Evolutionary conservation across 2,329 filamentous ascomycete species (phyloP), one percentile per base, ranked within the genome.

Genomic region (Biscogniauxia sp.): DNA sequence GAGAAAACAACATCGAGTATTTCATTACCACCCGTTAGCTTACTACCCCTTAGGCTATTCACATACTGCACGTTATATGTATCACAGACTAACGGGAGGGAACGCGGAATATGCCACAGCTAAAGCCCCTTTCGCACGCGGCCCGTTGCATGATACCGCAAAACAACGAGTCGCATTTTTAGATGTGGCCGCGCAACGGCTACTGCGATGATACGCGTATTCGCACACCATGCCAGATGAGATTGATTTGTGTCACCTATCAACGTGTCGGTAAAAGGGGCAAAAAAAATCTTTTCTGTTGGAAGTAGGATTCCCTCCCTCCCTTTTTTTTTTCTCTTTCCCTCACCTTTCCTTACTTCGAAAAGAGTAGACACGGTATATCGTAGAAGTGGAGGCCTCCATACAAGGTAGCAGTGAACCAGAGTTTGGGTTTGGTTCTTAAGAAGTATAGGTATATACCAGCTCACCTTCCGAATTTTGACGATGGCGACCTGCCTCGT

Each of bases 401-500:
- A 8, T 13, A 45, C 4, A 45, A 45, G 11, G 37, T 45, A 53
- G n/a, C 25, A 37, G 17, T 15, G 52, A 37, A 32, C 52, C 25
- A 54, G 25, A 54, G 6, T n/a, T 37, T 17, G 32, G 52, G 23
- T 26, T 11, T 45, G 37, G 6, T 45, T 17, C 37, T n/a, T 17
- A 2, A 6, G 37, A n/a, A n/a, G n/a, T n/a, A n/a, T n/a, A n/a
- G 4, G 52, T 37, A 5, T 19, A 11, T 17, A 26, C 20, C 37
- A 45, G 37, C 37, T 45, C 52, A 11, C 26, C 26, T 54, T 32
- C 15, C 28, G 25, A 45, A 17, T 6, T 45, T 11, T 37, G 9
- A 11, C 52, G 19, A 54, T 54, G 52, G 23, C 25, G 25, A 17
- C 52, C 17, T 32, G 17, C 54, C 54, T 55, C 54, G 54, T 55